These are phyloP conservation scores for Talaromyces sp. DNA, from an alignment of 2,329 filamentous ascomycete genomes.

Conservation along the genomic window DNA sequence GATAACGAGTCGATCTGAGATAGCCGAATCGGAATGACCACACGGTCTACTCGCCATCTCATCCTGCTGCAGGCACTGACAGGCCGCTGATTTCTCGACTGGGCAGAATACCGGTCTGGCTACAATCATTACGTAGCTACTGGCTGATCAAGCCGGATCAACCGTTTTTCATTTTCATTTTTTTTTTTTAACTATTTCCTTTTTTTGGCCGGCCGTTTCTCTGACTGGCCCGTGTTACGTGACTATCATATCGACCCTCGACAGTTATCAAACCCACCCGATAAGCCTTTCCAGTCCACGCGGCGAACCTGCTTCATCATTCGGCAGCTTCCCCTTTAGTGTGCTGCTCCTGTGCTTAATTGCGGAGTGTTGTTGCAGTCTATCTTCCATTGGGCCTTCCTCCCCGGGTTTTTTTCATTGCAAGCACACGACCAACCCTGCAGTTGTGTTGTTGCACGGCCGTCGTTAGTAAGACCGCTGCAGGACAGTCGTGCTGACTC, in stretches of 20 bases:
- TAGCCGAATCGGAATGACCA: conserved; percentile 20
- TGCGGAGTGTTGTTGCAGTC: background rate
- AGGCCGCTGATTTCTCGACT: conserved; percentile 12
- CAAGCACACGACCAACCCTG: background rate
- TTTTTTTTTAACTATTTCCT: background rate
- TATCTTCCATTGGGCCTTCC: background rate
- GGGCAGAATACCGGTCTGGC: background rate
- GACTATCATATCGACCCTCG: background rate
- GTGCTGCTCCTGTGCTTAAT: background rate
- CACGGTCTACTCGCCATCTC: conserved; percentile 23
- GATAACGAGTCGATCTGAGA: conserved; percentile 1
- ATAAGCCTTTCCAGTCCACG: background rate
- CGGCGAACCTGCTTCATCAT: background rate
- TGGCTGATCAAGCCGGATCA: no score
- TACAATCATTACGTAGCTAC: background rate
- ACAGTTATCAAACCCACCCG: background rate
- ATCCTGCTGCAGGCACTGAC: conserved; percentile 25
- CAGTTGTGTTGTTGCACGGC: background rate
- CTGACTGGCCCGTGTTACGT: conserved; percentile 1
- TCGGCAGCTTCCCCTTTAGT: background rate
- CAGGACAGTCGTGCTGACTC: background rate
- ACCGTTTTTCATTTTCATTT: background rate
- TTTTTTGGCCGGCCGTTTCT: background rate
- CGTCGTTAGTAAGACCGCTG: background rate
- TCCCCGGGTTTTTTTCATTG: background rate